A percentile compares a stretch with the other conserved stretches of the same genome.
phyloP scores from a whole-genome alignment of 2,329 filamentous ascomycete genomes.

The Pyrenochaeta sp. region DNA sequence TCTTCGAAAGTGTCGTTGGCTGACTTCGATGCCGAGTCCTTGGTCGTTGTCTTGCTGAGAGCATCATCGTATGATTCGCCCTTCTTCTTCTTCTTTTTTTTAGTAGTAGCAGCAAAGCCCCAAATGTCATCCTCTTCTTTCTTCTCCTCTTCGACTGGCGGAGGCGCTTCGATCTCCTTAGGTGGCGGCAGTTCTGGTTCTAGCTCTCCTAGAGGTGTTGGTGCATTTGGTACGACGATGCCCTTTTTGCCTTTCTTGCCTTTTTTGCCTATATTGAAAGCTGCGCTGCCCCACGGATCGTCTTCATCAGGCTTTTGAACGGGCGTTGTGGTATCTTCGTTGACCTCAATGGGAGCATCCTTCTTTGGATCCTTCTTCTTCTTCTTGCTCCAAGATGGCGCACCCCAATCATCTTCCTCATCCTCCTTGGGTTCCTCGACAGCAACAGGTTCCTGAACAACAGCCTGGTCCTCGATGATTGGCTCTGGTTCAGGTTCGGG shows the following conservation, averaged over 20 bases:
- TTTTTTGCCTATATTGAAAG: slow-evolving; percentile 59
- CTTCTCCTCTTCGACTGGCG: slow-evolving; percentile 44
- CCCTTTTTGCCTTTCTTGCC: slow-evolving; percentile 64
- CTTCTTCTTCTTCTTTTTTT: slow-evolving; percentile 48
- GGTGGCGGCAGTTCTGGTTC: slow-evolving; percentile 55
- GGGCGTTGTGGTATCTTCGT: slow-evolving; percentile 51
- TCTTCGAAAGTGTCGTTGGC: slow-evolving; percentile 45
- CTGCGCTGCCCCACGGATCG: slow-evolving; percentile 48
- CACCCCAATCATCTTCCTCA: slow-evolving; percentile 64
- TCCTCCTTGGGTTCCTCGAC: slow-evolving; percentile 61
- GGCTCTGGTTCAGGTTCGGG: slow-evolving; percentile 35
- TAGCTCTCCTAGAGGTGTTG: slow-evolving; percentile 57
- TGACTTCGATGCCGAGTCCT: slow-evolving; percentile 42
- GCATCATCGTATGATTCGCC: slow-evolving; percentile 36
- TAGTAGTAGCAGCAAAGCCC: slow-evolving; percentile 28
- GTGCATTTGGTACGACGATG: slow-evolving; percentile 59
- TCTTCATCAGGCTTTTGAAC: slow-evolving; percentile 56
- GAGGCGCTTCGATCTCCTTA: slow-evolving; percentile 60
- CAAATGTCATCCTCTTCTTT: slow-evolving; percentile 48
- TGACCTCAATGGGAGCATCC: slow-evolving; percentile 49
- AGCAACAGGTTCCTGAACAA: slow-evolving; percentile 55
- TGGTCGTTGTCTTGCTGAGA: slow-evolving; percentile 40
- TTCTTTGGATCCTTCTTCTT: slow-evolving; percentile 50
- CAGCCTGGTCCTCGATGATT: slow-evolving; percentile 35
- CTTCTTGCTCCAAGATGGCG: slow-evolving; percentile 65